Conservation (phyloP, 2,329 filamentous ascomycete genomes). For the Fusarium staphyleae region DNA sequence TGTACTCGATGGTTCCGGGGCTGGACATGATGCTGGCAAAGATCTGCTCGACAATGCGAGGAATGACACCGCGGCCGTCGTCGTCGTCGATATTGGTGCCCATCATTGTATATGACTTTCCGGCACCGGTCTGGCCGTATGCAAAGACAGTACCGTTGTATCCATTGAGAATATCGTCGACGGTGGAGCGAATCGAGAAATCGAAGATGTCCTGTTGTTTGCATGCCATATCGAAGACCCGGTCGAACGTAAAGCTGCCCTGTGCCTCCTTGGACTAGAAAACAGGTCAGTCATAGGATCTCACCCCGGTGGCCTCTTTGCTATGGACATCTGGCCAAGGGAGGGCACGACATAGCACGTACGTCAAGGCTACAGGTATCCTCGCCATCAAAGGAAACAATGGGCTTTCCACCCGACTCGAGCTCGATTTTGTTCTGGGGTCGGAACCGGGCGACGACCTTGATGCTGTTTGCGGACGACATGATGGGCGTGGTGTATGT, state of each 20-base stretch:
- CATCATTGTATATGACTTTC: slow-evolving; percentile 98
- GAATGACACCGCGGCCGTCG: slow-evolving; percentile 89
- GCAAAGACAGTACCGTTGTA: slow-evolving; percentile 99
- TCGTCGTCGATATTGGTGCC: slow-evolving; percentile 86
- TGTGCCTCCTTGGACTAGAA: slow-evolving; percentile 79
- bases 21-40: slow-evolving; percentile 94
- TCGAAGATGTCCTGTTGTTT: slow-evolving; percentile 95
- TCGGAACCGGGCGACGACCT: slow-evolving; percentile 96
- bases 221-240: slow-evolving; percentile 94
- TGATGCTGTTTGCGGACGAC: slow-evolving; percentile 71
- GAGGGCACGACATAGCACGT: slow-evolving; percentile 48
- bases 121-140: slow-evolving; percentile 96
- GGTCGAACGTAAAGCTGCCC: slow-evolving; percentile 94
- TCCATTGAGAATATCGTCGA: slow-evolving; percentile 97
- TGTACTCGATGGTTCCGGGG: slow-evolving; percentile 94
- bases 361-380: slow-evolving; percentile 90
- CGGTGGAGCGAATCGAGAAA: slow-evolving; percentile 93
- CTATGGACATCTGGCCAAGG: neutral
- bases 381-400: slow-evolving; percentile 86
- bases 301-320: slow-evolving; percentile 1
- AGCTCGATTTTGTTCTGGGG: slow-evolving; percentile 96
- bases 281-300: slow-evolving; percentile 34
- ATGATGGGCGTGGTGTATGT: slow-evolving; percentile 46
- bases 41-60: slow-evolving; percentile 96
- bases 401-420: slow-evolving; percentile 86